These are phyloP conservation scores for Fraxinus angustifolia DNA, from an alignment of 305 asterid species.

Conservation along the genomic window DNA sequence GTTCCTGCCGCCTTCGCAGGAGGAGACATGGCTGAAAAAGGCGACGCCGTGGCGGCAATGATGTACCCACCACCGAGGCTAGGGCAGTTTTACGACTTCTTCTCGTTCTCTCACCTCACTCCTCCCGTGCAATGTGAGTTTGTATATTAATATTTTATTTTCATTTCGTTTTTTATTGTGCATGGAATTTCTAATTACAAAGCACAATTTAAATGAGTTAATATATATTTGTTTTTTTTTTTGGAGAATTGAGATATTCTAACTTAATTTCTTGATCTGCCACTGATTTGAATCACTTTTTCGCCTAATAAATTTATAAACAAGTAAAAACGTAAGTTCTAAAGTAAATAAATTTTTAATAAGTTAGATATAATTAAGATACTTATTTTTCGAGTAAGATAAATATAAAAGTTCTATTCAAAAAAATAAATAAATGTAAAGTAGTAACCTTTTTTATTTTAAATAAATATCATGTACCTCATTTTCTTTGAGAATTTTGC, in stretches of 20 bases:
- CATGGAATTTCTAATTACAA: not conserved
- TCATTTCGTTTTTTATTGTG: not conserved
- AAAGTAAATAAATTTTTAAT: not conserved
- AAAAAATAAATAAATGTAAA: not conserved
- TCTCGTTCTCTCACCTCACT: slow-evolving; percentile 76
- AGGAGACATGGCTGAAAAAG: slow-evolving; percentile 42
- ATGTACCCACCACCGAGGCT: slow-evolving; percentile 82
- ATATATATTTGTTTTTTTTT: not conserved
- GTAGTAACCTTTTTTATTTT: not conserved
- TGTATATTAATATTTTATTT: not conserved
- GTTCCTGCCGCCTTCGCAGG: slow-evolving; percentile 29
- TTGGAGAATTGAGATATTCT: not conserved
- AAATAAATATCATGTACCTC: not conserved
- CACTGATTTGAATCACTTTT: not conserved
- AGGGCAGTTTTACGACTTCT: slow-evolving; percentile 78
- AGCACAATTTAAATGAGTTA: not conserved
- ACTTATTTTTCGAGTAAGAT: not conserved
- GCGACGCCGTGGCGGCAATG: slow-evolving; percentile 46
- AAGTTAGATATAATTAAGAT: not conserved
- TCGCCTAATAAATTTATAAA: not conserved
- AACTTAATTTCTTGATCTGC: not conserved
- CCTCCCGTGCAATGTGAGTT: slow-evolving; percentile 81
- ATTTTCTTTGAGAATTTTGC: not conserved
- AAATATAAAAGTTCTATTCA: not conserved
- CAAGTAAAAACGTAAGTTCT: not conserved